These are phyloP conservation scores for Mucor indicus DNA, from an alignment of 371 early-diverging fungal genomes.

Conservation along the genomic window DNA sequence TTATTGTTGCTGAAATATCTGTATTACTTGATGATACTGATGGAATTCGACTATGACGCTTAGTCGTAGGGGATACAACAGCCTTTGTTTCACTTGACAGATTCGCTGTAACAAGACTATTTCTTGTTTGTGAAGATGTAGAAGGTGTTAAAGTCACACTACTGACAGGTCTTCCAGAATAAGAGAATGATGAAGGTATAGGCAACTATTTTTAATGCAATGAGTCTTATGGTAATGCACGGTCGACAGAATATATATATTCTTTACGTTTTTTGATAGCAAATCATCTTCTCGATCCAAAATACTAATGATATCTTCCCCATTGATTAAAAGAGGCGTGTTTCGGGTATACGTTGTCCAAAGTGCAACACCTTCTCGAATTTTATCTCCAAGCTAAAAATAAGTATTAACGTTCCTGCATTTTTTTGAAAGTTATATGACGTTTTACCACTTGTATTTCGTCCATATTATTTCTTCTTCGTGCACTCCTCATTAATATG, in stretches of 20 bases:
- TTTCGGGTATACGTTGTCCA: slow-evolving; percentile 27
- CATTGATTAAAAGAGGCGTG: slow-evolving; percentile 24
- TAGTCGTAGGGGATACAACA: background rate
- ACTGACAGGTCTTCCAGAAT: slow-evolving; percentile 5
- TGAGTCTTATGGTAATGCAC: too few relatives aligned
- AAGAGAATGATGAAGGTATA: slow-evolving; percentile 16
- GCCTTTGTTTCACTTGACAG: background rate
- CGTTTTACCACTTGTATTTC: slow-evolving; percentile 18
- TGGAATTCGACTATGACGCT: too few relatives aligned
- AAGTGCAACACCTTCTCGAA: slow-evolving; percentile 25
- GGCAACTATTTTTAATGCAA: slow-evolving; percentile 16
- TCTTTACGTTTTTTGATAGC: slow-evolving; percentile 24
- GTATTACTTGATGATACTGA: too few relatives aligned
- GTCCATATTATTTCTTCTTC: slow-evolving; percentile 25
- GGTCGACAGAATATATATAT: background rate
- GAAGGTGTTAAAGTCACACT: slow-evolving; percentile 14
- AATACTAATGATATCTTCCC: slow-evolving; percentile 24
- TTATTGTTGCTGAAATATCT: too few relatives aligned
- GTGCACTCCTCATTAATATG: slow-evolving; percentile 22
- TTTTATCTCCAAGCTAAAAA: slow-evolving; percentile 24
- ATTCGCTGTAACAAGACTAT: slow-evolving; percentile 4
- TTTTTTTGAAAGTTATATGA: background rate
- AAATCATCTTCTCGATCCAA: slow-evolving; percentile 28
- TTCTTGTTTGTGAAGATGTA: slow-evolving; percentile 8
- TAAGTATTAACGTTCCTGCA: too few relatives aligned